Evolutionary conservation across 768 basidiomycete species (phyloP), one percentile per base, ranked within the genome.

Genomic region (Naganishia onofrii): DNA sequence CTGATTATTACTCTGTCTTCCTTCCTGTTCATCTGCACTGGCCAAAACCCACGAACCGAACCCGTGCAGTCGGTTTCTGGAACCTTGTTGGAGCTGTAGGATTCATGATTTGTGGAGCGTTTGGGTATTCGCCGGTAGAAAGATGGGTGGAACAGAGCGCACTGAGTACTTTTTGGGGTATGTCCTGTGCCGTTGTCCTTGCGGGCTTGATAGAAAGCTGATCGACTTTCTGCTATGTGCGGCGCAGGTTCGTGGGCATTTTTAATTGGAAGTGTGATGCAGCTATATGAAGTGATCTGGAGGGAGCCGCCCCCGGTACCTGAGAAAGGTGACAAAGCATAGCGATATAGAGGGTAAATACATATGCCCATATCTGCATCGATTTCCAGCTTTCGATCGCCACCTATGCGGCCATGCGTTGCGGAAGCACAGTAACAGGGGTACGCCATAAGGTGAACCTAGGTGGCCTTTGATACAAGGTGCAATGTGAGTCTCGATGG

Each of bases 21-120:
- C 23, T n/a, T 51, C 23, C 13, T 12, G 4, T 42, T 2, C 42
- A 2, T 42, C 7, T 42, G 42, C 42, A 15, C 7, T 42, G 42
- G 69, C 60, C 12, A 67, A 38, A 60, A 54, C 29, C 6, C 29
- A 55, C 42, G 51, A 4, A 9, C 51, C 55, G 71, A 56, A 9
- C 36, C 7, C 13, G 71, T 28, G 55, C 81, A 84, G 80, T 81
- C 74, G 79, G 74, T 0, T 63, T 87, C 42, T 88, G 87, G 87
- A 88, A 88, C 73, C 81, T 87, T 29, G 75, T 88, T 29, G 87
- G 88, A 15, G 85, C 83, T 0, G 69, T 86, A 7, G 87, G 87
- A 5, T 88, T 88, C 81, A 84, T 83, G 26, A 77, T 86, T 0
- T 88, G 85, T 70, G 87, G 86, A 7, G 86, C 85, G 7, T 80